Conservation (phyloP, 2,329 filamentous ascomycete genomes). For the Harringtonia lauricola region DNA sequence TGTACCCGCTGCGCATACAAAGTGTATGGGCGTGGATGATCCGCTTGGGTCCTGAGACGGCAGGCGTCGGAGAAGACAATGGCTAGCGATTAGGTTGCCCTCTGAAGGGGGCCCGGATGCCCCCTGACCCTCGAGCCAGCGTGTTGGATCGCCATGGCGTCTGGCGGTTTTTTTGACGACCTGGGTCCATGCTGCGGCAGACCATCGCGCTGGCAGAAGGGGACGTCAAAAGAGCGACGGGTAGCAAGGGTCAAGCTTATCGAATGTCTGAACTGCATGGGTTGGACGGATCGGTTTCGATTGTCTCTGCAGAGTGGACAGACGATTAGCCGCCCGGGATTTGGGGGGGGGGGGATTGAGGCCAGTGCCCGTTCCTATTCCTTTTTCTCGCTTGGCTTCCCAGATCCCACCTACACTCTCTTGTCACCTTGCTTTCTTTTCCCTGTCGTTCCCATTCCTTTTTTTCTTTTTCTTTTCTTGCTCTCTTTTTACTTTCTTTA, state of each 20-base stretch:
- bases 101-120: background rate
- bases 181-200: too few relatives aligned
- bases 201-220: background rate
- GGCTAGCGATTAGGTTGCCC: too few relatives aligned
- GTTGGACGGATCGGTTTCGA: conserved; percentile 1
- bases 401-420: background rate
- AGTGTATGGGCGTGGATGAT: too few relatives aligned
- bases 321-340: background rate
- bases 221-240: background rate
- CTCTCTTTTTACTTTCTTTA: background rate
- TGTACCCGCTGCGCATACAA: too few relatives aligned
- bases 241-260: background rate
- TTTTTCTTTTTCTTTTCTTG: background rate
- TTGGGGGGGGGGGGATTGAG: too few relatives aligned
- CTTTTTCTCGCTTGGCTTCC: background rate
- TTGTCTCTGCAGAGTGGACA: background rate
- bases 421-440: background rate
- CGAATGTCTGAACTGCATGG: background rate
- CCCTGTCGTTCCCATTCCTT: background rate
- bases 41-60: too few relatives aligned
- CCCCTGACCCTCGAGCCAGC: background rate
- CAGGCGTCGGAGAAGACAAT: too few relatives aligned
- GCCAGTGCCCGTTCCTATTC: background rate
- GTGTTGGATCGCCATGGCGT: conserved; percentile 5
- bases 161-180: background rate